These are phyloP conservation scores for Arthrobotrys sphaeroides DNA, from an alignment of 2,329 filamentous ascomycete species.

Conservation along the genomic window DNA sequence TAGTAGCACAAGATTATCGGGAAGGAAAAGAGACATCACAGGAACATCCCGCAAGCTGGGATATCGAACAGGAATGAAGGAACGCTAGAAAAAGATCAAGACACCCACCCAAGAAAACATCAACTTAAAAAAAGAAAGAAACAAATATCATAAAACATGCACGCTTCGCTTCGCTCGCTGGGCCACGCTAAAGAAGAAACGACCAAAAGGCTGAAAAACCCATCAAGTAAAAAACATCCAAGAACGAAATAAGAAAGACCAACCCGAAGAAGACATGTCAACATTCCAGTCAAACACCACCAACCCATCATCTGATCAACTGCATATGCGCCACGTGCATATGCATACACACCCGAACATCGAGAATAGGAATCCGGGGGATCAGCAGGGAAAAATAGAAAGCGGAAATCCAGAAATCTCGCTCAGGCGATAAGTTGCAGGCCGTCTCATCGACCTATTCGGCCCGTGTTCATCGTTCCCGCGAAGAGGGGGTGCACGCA, in stretches of 20 bases:
- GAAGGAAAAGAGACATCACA: background rate
- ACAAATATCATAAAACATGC: background rate
- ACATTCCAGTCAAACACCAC: background rate
- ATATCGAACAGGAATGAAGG: background rate
- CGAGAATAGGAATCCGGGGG: background rate
- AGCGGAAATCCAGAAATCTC: background rate
- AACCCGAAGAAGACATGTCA: too few species aligned
- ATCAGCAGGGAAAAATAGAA: background rate
- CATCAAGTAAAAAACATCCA: background rate
- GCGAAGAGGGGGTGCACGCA: background rate
- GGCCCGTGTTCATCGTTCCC: background rate
- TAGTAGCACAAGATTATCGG: too few species aligned
- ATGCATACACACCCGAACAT: background rate
- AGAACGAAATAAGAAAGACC: background rate
- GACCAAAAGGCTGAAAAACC: background rate
- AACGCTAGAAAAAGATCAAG: background rate
- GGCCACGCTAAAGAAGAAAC: background rate
- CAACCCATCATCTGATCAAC: background rate
- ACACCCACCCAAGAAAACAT: constrained; percentile 1
- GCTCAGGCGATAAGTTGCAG: background rate
- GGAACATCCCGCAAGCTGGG: background rate
- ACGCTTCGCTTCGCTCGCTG: constrained; percentile 13
- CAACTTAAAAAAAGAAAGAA: background rate
- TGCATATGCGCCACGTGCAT: constrained; percentile 11
- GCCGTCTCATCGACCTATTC: background rate